Conservation (phyloP, 371 early-diverging fungal genomes). For the Blastocladiella emersonii region DNA sequence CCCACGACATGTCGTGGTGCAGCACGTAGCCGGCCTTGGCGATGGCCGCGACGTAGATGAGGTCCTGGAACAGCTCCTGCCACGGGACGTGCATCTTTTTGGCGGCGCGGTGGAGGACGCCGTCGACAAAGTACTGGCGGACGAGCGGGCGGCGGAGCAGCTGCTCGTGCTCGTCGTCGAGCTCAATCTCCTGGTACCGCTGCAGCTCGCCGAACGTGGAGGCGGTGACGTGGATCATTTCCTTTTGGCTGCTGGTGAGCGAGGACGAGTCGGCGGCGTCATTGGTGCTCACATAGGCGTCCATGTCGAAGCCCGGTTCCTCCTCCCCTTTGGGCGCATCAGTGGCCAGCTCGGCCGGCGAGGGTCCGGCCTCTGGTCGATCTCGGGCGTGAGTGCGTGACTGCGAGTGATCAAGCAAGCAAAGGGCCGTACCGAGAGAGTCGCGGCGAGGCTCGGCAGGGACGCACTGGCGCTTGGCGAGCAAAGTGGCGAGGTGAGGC, state of each 20-base stretch:
- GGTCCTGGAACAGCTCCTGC: slow-evolving; percentile 16
- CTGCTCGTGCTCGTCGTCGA: neutral
- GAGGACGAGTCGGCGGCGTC: too few species aligned
- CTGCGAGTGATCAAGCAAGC: too few species aligned
- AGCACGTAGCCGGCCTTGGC: slow-evolving; percentile 3
- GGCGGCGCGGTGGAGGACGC: slow-evolving; percentile 11
- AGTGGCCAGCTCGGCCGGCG: too few species aligned
- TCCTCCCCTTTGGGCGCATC: too few species aligned
- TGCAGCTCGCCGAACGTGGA: neutral
- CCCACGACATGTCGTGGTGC: neutral
- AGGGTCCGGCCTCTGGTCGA: too few species aligned
- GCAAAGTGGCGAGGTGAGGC: too few species aligned
- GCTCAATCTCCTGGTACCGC: neutral
- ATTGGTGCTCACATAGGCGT: too few species aligned
- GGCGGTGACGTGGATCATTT: neutral
- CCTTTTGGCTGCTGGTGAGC: neutral
- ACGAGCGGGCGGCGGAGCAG: slow-evolving; percentile 8
- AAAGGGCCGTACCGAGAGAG: too few species aligned
- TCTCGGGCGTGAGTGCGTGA: too few species aligned
- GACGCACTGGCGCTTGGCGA: too few species aligned
- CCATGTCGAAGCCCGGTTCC: too few species aligned
- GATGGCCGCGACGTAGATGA: slow-evolving; percentile 15
- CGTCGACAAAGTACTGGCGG: slow-evolving; percentile 13
- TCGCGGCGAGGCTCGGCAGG: too few species aligned
- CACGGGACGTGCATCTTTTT: slow-evolving; percentile 10